Conservation (phyloP, 1,284 basidiomycete species). For the Albatrellus sp. region DNA sequence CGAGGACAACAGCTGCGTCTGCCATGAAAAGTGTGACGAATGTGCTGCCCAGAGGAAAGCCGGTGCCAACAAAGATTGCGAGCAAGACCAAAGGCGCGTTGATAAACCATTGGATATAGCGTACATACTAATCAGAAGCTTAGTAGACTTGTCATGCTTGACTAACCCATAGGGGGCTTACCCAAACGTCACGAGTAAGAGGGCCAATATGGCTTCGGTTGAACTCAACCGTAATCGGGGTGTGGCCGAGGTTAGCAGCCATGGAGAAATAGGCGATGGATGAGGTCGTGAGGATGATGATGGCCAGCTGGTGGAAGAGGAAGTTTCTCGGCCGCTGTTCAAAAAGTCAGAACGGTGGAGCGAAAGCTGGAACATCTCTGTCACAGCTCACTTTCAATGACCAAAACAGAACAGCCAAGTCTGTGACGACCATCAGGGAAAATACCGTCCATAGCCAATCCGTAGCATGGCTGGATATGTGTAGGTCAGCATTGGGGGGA, state of each 20-base stretch:
- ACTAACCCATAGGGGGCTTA: conserved; percentile 16
- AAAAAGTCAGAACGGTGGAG: neutral
- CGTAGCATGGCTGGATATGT: conserved; percentile 28
- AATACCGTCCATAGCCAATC: conserved; percentile 49
- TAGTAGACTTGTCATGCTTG: no score
- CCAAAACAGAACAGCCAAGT: conserved; percentile 26
- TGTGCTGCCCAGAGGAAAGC: conserved; percentile 38
- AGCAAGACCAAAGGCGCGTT: conserved; percentile 45
- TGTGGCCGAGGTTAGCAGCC: conserved; percentile 48
- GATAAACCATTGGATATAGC: conserved; percentile 49
- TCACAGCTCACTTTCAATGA: conserved; percentile 20
- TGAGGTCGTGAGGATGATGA: conserved; percentile 32
- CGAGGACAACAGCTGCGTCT: conserved; percentile 34
- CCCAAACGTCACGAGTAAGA: conserved; percentile 39
- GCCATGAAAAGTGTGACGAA: conserved; percentile 42
- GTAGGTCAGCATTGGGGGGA: conserved; percentile 25
- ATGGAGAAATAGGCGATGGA: conserved; percentile 38
- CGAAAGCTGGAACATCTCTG: neutral
- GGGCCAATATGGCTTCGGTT: conserved; percentile 18
- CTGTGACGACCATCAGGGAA: conserved; percentile 30
- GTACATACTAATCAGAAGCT: conserved; percentile 22
- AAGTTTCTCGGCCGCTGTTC: conserved; percentile 26
- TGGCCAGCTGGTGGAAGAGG: conserved; percentile 34
- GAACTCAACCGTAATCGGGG: conserved; percentile 37
- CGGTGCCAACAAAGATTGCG: conserved; percentile 36